Conservation (phyloP, 768 basidiomycete genomes). For the Clavulina sp. region DNA sequence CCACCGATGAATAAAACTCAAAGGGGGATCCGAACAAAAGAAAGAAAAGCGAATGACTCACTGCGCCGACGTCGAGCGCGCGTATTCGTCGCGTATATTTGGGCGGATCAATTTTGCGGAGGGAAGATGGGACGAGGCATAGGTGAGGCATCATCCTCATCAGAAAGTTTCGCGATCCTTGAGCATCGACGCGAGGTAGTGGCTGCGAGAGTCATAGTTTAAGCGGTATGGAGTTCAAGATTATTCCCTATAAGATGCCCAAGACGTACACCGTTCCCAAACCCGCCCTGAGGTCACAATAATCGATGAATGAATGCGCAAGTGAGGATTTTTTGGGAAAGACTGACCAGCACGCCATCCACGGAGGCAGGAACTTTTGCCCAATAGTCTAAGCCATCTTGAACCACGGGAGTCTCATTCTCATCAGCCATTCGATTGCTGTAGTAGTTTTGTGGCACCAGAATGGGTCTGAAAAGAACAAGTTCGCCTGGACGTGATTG, state of each 20-base stretch:
- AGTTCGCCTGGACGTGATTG: too few relatives aligned
- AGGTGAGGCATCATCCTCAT: conserved; percentile 67
- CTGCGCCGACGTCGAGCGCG: conserved; percentile 63
- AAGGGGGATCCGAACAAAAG: not conserved
- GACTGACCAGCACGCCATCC: conserved; percentile 70
- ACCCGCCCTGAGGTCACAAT: conserved; percentile 27
- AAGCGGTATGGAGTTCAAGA: not conserved
- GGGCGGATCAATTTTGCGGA: conserved; percentile 30
- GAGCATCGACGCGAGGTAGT: conserved; percentile 75
- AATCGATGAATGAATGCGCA: conserved; percentile 17
- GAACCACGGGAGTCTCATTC: conserved; percentile 30
- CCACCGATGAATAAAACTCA: not conserved
- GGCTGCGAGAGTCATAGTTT: conserved; percentile 29
- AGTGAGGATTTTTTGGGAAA: too few relatives aligned
- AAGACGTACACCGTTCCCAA: conserved; percentile 33
- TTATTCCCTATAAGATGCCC: not conserved
- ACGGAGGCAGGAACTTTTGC: conserved; percentile 57
- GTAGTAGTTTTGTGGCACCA: too few relatives aligned
- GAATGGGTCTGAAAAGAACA: too few relatives aligned
- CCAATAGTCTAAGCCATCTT: conserved; percentile 82
- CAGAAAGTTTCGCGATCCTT: conserved; percentile 79
- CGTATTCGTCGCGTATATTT: conserved; percentile 29
- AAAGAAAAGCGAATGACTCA: too few relatives aligned
- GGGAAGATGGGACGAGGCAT: conserved; percentile 54
- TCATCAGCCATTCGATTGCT: too few relatives aligned